Evolutionary conservation across 2,329 filamentous ascomycete species (phyloP).

Genomic region (Aotearoamyces nothofagi): DNA sequence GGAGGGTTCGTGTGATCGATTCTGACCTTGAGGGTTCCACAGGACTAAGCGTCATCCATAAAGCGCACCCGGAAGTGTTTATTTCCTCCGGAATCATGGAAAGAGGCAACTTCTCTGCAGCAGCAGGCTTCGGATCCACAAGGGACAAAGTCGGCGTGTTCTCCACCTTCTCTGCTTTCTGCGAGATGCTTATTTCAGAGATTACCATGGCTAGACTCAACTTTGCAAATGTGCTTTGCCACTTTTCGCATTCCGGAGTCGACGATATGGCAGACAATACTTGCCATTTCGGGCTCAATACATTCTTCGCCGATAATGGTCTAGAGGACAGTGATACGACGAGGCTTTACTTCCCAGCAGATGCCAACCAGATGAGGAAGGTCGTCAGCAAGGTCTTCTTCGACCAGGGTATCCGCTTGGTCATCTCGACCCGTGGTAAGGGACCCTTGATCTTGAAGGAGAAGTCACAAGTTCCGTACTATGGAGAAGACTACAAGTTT

Average conservation of each 20-base stretch:
- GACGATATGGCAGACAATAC: constrained; percentile 26
- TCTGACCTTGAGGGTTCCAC: constrained; percentile 25
- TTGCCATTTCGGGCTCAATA: constrained; percentile 25
- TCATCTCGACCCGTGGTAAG: constrained; percentile 24
- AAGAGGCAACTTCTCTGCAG: too few relatives aligned
- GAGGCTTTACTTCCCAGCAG: constrained; percentile 23
- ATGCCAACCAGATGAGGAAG: constrained; percentile 25
- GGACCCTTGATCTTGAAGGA: constrained; percentile 23
- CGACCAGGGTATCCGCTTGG: constrained; percentile 21
- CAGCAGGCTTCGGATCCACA: too few relatives aligned
- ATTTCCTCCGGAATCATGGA: too few relatives aligned
- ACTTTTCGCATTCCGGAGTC: constrained; percentile 24
- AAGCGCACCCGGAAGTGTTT: constrained; percentile 22
- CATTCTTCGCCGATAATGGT: constrained; percentile 25
- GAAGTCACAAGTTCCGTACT: constrained; percentile 20
- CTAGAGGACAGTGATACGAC: constrained; percentile 22
- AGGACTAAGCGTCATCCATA: constrained; percentile 22
- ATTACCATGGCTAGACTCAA: constrained; percentile 25
- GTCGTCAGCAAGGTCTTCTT: constrained; percentile 22
- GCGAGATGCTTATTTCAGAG: too few relatives aligned
- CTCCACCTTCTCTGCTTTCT: too few relatives aligned
- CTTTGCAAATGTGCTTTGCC: constrained; percentile 21
- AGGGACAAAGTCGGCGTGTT: too few relatives aligned
- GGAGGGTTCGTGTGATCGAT: constrained; percentile 24
- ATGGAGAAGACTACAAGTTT: constrained; percentile 21